phyloP scores from a whole-genome alignment of 257 asterid species.

The Nicotiana paniculata region DNA sequence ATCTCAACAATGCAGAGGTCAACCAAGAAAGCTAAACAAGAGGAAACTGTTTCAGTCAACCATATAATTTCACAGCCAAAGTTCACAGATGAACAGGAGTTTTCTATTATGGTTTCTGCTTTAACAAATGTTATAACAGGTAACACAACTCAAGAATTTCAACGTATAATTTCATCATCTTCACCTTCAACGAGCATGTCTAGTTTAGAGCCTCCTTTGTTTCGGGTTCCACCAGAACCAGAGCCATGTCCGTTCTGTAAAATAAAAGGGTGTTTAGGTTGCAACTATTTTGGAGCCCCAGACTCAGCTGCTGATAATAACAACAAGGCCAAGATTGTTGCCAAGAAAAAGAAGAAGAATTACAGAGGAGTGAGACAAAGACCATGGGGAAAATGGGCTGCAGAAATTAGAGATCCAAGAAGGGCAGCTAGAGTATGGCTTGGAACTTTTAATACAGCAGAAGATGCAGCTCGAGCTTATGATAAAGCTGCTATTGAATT shows the following conservation, averaged over 20 bases:
- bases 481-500: slow-evolving; percentile 75
- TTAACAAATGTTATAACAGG: slow-evolving; percentile 51
- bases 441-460: slow-evolving; percentile 18
- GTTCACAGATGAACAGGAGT: slow-evolving; percentile 47
- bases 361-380: slow-evolving; percentile 86
- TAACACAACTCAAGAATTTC: neutral
- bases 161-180: neutral
- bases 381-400: slow-evolving; percentile 98
- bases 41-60: neutral
- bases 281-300: slow-evolving; percentile 40
- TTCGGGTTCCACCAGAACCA: slow-evolving; percentile 22
- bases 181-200: neutral
- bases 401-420: slow-evolving; percentile 76
- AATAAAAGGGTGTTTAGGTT: slow-evolving; percentile 64
- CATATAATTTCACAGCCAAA: neutral
- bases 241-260: slow-evolving; percentile 50
- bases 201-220: neutral
- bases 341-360: slow-evolving; percentile 50
- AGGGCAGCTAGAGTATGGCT: slow-evolving; percentile 87
- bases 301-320: neutral
- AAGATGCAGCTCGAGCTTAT: slow-evolving; percentile 76
- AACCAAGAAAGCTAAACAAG: slow-evolving; percentile 32
- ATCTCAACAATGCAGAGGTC: slow-evolving; percentile 41
- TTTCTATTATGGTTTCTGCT: slow-evolving; percentile 58
- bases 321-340: neutral